A percentile compares a stretch with the other conserved stretches of the same genome.
Conservation (phyloP, 768 basidiomycete genomes). For the Clitopilus hobsonii region DNA sequence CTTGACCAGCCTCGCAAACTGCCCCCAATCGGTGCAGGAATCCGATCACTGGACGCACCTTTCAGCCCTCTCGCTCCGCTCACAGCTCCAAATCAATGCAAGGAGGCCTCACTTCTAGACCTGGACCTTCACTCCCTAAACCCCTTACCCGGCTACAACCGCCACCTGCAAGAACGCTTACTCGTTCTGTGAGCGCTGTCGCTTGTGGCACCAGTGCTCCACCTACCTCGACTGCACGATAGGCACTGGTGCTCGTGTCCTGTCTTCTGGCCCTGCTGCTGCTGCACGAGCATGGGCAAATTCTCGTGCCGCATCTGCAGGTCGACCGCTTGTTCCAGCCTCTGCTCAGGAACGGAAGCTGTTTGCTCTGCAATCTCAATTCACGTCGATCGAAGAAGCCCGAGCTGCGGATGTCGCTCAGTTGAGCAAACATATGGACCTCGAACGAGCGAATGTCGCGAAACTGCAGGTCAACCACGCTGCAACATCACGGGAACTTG, state of each 20-base stretch:
- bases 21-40: conserved; percentile 47
- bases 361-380: conserved; percentile 48
- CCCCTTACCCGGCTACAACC: conserved; percentile 49
- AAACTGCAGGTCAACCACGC: conserved; percentile 61
- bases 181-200: background rate
- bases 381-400: conserved; percentile 44
- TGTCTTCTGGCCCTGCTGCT: conserved; percentile 5
- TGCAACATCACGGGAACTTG: conserved; percentile 53
- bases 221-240: conserved; percentile 32
- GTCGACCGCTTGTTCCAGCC: background rate
- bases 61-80: conserved; percentile 43
- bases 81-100: conserved; percentile 19
- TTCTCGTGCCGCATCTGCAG: background rate
- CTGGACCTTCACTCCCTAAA: conserved; percentile 24
- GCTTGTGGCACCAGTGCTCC: conserved; percentile 64
- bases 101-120: background rate
- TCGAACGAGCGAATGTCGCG: conserved; percentile 61
- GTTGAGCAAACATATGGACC: conserved; percentile 60
- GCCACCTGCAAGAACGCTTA: conserved; percentile 37
- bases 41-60: conserved; percentile 35
- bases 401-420: conserved; percentile 51
- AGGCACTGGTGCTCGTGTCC: background rate
- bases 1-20: conserved; percentile 60
- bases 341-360: conserved; percentile 39
- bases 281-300: conserved; percentile 9